These are phyloP conservation scores for Guadua angustifolia DNA, from an alignment of 176 grass and related monocot genomes.

Conservation along the genomic window DNA sequence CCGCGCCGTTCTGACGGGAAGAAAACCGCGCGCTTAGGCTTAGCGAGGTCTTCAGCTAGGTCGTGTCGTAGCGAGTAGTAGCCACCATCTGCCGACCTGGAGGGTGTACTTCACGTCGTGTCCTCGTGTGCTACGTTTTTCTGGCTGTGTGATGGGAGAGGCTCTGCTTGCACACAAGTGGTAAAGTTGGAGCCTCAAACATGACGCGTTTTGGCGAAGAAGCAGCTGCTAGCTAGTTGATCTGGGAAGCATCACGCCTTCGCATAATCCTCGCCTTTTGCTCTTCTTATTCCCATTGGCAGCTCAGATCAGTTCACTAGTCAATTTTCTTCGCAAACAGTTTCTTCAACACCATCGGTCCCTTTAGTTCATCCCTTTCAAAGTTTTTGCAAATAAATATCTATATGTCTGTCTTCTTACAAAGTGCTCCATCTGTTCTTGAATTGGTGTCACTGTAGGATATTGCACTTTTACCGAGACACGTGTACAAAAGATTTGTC, in stretches of 20 bases:
- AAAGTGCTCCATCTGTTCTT: too few relatives aligned
- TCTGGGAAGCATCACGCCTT: not conserved
- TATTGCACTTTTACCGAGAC: too few relatives aligned
- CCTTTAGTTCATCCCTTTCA: not conserved
- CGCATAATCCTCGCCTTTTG: too few relatives aligned
- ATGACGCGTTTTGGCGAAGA: constrained; percentile 5
- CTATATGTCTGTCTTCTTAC: not conserved
- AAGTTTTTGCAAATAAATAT: not conserved
- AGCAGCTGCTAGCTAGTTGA: not conserved
- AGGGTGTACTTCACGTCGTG: not conserved
- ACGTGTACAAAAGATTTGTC: too few relatives aligned
- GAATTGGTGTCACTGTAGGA: too few relatives aligned
- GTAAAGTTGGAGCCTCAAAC: not conserved
- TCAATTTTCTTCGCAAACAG: not conserved
- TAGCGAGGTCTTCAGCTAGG: not conserved
- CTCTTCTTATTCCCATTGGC: not conserved
- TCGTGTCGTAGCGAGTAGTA: not conserved
- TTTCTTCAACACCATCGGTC: not conserved
- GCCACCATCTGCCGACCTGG: not conserved
- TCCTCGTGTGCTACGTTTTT: not conserved
- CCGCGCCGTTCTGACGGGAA: not conserved
- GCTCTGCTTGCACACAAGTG: constrained; percentile 8
- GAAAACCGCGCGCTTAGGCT: not conserved
- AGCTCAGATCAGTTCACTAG: not conserved
- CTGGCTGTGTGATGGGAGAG: not conserved